Evolutionary conservation across 306 rosid species (phyloP), one percentile per base, ranked within the genome.

Genomic region (Rubus parviflorus): DNA sequence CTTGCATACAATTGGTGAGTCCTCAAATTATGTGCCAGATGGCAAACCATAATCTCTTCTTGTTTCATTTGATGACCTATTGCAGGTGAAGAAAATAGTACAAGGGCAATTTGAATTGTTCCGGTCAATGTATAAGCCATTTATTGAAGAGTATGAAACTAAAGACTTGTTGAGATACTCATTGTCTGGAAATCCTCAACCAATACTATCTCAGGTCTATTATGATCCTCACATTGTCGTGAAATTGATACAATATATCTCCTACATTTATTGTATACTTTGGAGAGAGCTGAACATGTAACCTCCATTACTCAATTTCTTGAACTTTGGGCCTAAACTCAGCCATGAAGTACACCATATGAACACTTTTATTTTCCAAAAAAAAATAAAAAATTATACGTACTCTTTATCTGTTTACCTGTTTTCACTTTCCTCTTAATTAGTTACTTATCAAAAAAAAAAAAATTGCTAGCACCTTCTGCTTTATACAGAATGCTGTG

Each of bases 61-160:
- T 63, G 1, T 49, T 25, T 43, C 42, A 35, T 43, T 40, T 64
- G 16, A 41, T 82, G 40, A 73, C 77, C 46, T 83, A 49, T 49
- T 66, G 70, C 85, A 94, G 98, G 97, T 90, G 80, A 87, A 82
- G 83, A 95, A 92, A 87, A 95, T 95, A 74, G 97, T 92, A 45
- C 68, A 77, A 37, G 97, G 97, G 64, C 97, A 95, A 77, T 89
- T 86, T 83, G 85, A 85, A 77, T 81, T 87, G 69, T 95, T 95
- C 82, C 93, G 70, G 75, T 83, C 86, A 0, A 95, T 87, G 85
- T 92, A 95, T 82, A 88, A 78, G 81, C 97, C 97, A 52, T 85
- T 85, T 88, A 90, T 95, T 61, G 89, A 90, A 81, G 91, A 92
- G 79, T 87, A 75, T 25, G 89, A 92, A 80, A 81, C 89, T 70